Percentiles rank a stretch among this genome's conserved stretches.
Evolutionary conservation across 2,329 filamentous ascomycete genomes (phyloP).

Genomic region (Biscogniauxia marginata): DNA sequence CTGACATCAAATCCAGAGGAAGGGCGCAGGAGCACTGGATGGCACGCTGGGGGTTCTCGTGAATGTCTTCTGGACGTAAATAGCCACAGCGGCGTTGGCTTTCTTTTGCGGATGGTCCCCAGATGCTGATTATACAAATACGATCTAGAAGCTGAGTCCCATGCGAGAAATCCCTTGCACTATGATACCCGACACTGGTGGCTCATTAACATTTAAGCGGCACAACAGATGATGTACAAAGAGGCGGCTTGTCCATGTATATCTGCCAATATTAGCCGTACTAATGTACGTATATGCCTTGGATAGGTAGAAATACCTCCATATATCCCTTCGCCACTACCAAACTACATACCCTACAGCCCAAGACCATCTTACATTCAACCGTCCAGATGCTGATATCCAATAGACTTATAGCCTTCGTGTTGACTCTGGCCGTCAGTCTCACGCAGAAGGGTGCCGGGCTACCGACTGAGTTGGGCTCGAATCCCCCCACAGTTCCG

Average conservation of each 20-base stretch:
- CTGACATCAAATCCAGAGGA: background rate
- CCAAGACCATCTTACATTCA: background rate
- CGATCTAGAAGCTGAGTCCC: background rate
- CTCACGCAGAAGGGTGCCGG: conserved; percentile 1
- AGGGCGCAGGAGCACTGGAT: background rate
- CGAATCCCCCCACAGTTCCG: background rate
- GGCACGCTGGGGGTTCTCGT: background rate
- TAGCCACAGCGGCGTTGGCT: background rate
- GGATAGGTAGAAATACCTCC: background rate
- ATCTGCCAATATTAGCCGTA: conserved; percentile 3
- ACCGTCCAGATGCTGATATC: conserved; percentile 3
- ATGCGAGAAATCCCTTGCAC: background rate
- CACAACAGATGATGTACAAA: background rate
- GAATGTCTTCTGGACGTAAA: background rate
- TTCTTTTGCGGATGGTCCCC: background rate
- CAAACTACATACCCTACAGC: background rate
- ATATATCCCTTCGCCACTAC: background rate
- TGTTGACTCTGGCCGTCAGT: conserved; percentile 5
- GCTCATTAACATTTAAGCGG: background rate
- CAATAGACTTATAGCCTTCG: background rate
- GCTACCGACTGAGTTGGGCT: background rate
- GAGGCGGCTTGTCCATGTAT: background rate
- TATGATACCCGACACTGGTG: background rate
- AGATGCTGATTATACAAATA: background rate
- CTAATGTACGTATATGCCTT: conserved; percentile 1